Evolutionary conservation across 768 basidiomycete species (phyloP), one percentile per base, ranked within the genome.

Genomic region (Cantharellus cinnabarinus): DNA sequence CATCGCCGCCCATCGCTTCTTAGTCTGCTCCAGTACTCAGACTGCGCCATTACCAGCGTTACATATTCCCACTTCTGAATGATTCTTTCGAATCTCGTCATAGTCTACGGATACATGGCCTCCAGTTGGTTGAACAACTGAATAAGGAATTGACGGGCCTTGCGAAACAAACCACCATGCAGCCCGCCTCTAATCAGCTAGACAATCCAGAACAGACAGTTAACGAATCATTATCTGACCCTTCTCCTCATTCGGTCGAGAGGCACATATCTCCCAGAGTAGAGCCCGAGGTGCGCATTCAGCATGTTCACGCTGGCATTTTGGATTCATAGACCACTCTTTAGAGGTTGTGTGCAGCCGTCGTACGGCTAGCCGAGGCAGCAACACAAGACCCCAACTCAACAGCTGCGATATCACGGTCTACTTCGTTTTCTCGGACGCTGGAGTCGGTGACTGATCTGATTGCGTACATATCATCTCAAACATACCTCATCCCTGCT

Each of bases 401-500:
- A 37, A 40, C 56, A 14, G 5, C 56, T 37, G 7, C 38, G 7
- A 7, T 10, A 54, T 54, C 52, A 7, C 10, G 14, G 10, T 10
- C 10, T 7, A 54, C 35, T 14, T 15, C 56, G 5, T 57, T 5
- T 41, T 7, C 34, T 14, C 35, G 38, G 5, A 57, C 56, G 14
- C 41, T 57, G 5, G 5, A 57, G 7, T 37, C 56, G 38, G 5
- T 62, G 10, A 61, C 50, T 20, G 41, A 56, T 41, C 60, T 62
- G 20, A 62, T 42, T 34, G 61, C 61, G 2, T 62, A 62, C 48
- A 53, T 62, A 41, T 55, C 38, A 39, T 55, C 60, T 20, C 60
- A 56, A 7, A 61, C 58, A 37, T 56, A 62, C 44, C 41, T 40
- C 34, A 15, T 40, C 20, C 42, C 51, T 41, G 14, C 34, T 40